Percentiles rank a stretch among this genome's conserved stretches.
These are phyloP conservation scores for Aspergillus jensenii DNA, from an alignment of 2,329 filamentous ascomycete genomes.

Conservation along the genomic window DNA sequence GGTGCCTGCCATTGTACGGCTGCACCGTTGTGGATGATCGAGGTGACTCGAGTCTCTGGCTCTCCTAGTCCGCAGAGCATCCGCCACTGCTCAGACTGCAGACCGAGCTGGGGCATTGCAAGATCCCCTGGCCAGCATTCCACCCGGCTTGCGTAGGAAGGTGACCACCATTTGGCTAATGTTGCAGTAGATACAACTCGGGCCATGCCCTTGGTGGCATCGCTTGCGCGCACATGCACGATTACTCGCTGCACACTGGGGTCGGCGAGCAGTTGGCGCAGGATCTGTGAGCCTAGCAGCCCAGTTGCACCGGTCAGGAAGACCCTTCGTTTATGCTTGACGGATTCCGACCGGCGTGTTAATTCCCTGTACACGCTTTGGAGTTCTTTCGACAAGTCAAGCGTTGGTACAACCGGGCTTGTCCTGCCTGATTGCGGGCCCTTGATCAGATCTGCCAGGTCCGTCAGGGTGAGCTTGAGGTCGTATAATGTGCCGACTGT, in stretches of 20 bases:
- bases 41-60: background rate
- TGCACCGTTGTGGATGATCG: constrained; percentile 16
- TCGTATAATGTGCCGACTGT: background rate
- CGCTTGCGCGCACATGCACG: constrained; percentile 6
- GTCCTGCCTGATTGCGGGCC: background rate
- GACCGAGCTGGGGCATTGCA: background rate
- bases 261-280: constrained; percentile 3
- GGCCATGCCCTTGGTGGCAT: background rate
- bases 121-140: constrained; percentile 13
- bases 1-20: constrained; percentile 10
- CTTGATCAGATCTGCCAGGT: background rate
- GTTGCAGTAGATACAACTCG: background rate
- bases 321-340: background rate
- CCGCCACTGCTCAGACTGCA: background rate
- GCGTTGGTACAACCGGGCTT: background rate
- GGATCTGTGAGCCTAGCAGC: constrained; percentile 12
- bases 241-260: background rate
- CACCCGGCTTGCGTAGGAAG: background rate
- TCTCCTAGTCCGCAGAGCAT: background rate
- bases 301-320: constrained; percentile 13
- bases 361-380: background rate
- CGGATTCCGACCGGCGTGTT: background rate
- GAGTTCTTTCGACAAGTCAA: background rate
- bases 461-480: background rate
- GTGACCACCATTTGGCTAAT: constrained; percentile 9